Conservation (phyloP, 805 yeast genomes). For the Suhomyces faveliae region DNA sequence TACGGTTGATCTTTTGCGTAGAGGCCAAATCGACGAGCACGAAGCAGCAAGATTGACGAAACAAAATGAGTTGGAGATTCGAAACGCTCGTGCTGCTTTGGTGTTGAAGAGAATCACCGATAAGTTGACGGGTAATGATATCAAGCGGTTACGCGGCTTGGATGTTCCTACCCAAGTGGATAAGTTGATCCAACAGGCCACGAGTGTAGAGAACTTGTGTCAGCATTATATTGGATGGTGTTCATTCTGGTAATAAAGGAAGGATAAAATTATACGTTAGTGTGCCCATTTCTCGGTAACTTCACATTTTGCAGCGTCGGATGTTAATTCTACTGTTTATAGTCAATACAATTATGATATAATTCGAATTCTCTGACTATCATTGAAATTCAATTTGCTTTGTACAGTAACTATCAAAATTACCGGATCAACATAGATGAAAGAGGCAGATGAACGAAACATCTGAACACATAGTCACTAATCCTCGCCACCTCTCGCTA, state of each 20-base stretch:
- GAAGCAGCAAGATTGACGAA: slow-evolving; percentile 70
- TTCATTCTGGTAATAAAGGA: slow-evolving; percentile 83
- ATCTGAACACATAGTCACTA: too few relatives aligned
- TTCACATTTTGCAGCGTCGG: too few relatives aligned
- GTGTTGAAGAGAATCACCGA: slow-evolving; percentile 89
- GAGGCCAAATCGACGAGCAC: slow-evolving; percentile 72
- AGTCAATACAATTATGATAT: too few relatives aligned
- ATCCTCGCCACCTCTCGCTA: too few relatives aligned
- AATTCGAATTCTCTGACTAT: too few relatives aligned
- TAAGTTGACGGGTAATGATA: slow-evolving; percentile 91
- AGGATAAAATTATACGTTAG: too few relatives aligned
- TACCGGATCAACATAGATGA: too few relatives aligned
- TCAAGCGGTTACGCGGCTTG: slow-evolving; percentile 65
- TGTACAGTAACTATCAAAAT: too few relatives aligned
- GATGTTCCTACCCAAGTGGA: slow-evolving; percentile 91
- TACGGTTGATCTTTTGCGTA: slow-evolving; percentile 66
- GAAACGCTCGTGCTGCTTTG: slow-evolving; percentile 87
- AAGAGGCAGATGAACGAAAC: too few relatives aligned
- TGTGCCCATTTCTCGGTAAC: too few relatives aligned
- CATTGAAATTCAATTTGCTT: too few relatives aligned
- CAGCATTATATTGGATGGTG: slow-evolving; percentile 99
- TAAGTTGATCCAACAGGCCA: slow-evolving; percentile 90
- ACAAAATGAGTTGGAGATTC: slow-evolving; percentile 67
- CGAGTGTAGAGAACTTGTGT: slow-evolving; percentile 91
- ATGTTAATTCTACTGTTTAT: too few relatives aligned